Base-by-base conservation (phyloP, 225 moss, liverwort and hornwort species). In the Rhytidiadelphus loreus region DNA sequence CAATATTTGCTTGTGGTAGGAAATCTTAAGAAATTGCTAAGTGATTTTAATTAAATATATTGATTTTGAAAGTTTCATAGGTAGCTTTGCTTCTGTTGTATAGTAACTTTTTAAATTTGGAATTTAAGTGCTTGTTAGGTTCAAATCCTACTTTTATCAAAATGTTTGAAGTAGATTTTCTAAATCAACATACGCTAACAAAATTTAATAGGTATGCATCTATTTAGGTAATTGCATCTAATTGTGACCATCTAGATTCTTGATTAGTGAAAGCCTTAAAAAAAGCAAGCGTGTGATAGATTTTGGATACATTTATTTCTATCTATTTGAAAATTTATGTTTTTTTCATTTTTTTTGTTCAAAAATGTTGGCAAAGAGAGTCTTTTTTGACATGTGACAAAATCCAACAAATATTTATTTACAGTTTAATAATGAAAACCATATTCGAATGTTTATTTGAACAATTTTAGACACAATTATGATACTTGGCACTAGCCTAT, bases 21-120 rank as follows among this genome's bases (percentile, higher is more conserved):
- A 28, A 44, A 71, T 26, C 16, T 43, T 41, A 8, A 71, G 9
- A 28, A 73, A 48, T 48, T 29, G 12, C 1, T 7, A 30, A 30
- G 2, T 73, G 9, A 26, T 16, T 70, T 41, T 43, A 6, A 30
- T 46, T 6, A 18, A 46, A 0, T 46, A 7, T 48, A 19, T 32
- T 48, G 7, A 48, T 74, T 48, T 48, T 32, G 4, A 73, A 10
- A 28, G 11, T 29, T 72, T 44, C 0, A 5, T 74, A 12, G 30
- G 74, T 74, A 18, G 11, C 74, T 74, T 48, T 0, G 2, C 4
- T 2, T 20, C 0, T 18, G 0, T 0, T 0, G 1, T 0, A 28
- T 29, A 28, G 0, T 10, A 46, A 17, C 16, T 73, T 72, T 6
- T 10, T 43, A 16, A 6, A 6, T 43, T 43, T 1, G 3, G 9